These are phyloP conservation scores for Andrographis paniculata DNA, from an alignment of 305 asterid species.

Conservation along the genomic window DNA sequence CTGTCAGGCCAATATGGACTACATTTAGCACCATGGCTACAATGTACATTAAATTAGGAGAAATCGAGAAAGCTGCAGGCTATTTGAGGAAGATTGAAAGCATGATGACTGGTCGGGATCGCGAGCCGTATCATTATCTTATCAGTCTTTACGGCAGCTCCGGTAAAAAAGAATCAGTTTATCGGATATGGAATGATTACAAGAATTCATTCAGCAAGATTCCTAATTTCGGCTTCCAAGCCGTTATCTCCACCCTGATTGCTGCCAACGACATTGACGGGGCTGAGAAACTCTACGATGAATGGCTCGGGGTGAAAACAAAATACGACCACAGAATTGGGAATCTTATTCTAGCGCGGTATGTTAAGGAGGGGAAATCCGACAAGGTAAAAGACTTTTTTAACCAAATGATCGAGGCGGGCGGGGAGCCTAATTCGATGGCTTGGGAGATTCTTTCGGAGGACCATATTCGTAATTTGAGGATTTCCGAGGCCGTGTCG, in stretches of 20 bases:
- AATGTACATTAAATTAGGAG: slow-evolving; percentile 45
- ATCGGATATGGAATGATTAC: slow-evolving; percentile 64
- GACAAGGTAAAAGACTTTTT: slow-evolving; percentile 50
- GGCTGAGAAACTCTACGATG: slow-evolving; percentile 66
- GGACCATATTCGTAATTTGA: slow-evolving; percentile 42
- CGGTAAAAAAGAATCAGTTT: slow-evolving; percentile 65
- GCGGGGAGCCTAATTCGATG: slow-evolving; percentile 67
- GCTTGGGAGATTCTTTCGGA: slow-evolving; percentile 88
- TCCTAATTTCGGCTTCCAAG: slow-evolving; percentile 66
- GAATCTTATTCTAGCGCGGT: slow-evolving; percentile 55
- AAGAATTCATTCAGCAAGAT: slow-evolving; percentile 42
- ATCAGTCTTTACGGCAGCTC: slow-evolving; percentile 62
- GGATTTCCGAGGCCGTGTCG: slow-evolving; percentile 61
- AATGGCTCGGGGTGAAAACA: slow-evolving; percentile 63
- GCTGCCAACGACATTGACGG: slow-evolving; percentile 62
- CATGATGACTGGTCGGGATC: slow-evolving; percentile 60
- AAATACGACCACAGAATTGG: slow-evolving; percentile 65
- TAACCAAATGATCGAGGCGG: slow-evolving; percentile 52
- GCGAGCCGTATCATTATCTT: slow-evolving; percentile 73
- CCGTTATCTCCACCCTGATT: slow-evolving; percentile 55
- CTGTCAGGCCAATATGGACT: slow-evolving; percentile 66
- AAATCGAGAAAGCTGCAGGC: slow-evolving; percentile 50
- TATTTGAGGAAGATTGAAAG: slow-evolving; percentile 55
- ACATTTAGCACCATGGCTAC: slow-evolving; percentile 88
- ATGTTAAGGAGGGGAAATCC: slow-evolving; percentile 53